Percentiles rank a stretch among this genome's conserved stretches.
These are phyloP conservation scores for Populus ilicifolia DNA, from an alignment of 345 rosid species.

Conservation along the genomic window DNA sequence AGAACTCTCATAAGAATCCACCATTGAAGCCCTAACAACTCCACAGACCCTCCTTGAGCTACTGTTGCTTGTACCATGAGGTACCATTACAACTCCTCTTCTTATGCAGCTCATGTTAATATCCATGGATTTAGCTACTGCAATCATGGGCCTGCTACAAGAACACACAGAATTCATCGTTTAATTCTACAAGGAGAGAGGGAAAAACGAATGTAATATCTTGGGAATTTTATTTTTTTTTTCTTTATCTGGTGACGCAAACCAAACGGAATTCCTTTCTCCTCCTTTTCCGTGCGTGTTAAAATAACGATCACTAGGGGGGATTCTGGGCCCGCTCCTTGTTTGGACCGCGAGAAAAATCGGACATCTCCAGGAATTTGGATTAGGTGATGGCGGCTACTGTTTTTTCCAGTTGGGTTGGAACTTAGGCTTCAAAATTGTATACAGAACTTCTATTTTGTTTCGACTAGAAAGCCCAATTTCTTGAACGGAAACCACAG, in stretches of 20 bases:
- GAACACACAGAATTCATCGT: constrained; percentile 30
- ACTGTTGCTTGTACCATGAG: neutral
- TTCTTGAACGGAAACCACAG: neutral
- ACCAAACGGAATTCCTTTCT: neutral
- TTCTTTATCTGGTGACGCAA: constrained; percentile 1
- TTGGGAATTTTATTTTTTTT: neutral
- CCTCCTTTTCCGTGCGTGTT: neutral
- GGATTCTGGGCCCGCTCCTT: neutral
- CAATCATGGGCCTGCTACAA: constrained; percentile 28
- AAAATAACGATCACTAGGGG: neutral
- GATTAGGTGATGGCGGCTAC: neutral
- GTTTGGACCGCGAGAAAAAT: neutral
- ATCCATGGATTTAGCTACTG: constrained; percentile 14
- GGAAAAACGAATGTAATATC: neutral
- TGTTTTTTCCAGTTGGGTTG: neutral
- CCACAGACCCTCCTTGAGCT: constrained; percentile 11
- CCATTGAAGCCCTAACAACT: constrained; percentile 51
- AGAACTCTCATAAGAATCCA: constrained; percentile 72
- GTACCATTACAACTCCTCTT: constrained; percentile 17
- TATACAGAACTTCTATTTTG: neutral
- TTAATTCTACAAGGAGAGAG: neutral
- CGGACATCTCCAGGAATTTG: neutral
- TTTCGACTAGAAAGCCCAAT: neutral
- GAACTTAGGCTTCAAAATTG: no score
- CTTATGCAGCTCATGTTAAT: constrained; percentile 11